These are phyloP conservation scores for Aspergillus ruber DNA, from an alignment of 2,329 filamentous ascomycete genomes.

Conservation along the genomic window DNA sequence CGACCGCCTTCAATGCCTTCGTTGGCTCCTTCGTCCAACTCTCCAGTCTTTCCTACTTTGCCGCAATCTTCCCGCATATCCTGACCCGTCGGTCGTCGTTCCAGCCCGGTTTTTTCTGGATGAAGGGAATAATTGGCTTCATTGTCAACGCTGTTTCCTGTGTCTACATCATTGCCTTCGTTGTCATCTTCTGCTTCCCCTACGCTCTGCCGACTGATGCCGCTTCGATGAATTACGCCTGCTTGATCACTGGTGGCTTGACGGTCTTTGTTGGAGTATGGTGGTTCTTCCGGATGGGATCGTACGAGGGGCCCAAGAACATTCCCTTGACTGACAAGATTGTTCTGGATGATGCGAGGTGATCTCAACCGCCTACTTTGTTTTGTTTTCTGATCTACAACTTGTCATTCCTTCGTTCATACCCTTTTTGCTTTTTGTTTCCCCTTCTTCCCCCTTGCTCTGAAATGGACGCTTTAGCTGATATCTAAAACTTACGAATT, in stretches of 20 bases:
- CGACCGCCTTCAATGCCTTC: slow-evolving; percentile 52
- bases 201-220: slow-evolving; percentile 42
- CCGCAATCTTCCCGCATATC: slow-evolving; percentile 48
- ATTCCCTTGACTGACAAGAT: slow-evolving; percentile 30
- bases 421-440: background rate
- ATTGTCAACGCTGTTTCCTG: slow-evolving; percentile 46
- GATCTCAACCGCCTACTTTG: slow-evolving; percentile 7
- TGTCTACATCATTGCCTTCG: slow-evolving; percentile 50
- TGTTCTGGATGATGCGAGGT: slow-evolving; percentile 25
- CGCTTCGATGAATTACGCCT: slow-evolving; percentile 50
- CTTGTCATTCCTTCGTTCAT: background rate
- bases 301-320: slow-evolving; percentile 32
- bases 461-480: background rate
- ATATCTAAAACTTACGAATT: background rate
- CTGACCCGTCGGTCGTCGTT: slow-evolving; percentile 48
- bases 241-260: slow-evolving; percentile 47
- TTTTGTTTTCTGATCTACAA: background rate
- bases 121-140: slow-evolving; percentile 45
- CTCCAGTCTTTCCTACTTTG: slow-evolving; percentile 50
- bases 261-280: slow-evolving; percentile 45
- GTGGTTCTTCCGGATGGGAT: slow-evolving; percentile 33
- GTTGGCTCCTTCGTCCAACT: slow-evolving; percentile 55
- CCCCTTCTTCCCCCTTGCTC: background rate
- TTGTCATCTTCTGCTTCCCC: slow-evolving; percentile 57
- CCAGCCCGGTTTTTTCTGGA: slow-evolving; percentile 47